A percentile compares a stretch with the other conserved stretches of the same genome.
Evolutionary conservation across 768 basidiomycete genomes (phyloP).

Genomic region (Tylopilus plumbeoviolaceoides): DNA sequence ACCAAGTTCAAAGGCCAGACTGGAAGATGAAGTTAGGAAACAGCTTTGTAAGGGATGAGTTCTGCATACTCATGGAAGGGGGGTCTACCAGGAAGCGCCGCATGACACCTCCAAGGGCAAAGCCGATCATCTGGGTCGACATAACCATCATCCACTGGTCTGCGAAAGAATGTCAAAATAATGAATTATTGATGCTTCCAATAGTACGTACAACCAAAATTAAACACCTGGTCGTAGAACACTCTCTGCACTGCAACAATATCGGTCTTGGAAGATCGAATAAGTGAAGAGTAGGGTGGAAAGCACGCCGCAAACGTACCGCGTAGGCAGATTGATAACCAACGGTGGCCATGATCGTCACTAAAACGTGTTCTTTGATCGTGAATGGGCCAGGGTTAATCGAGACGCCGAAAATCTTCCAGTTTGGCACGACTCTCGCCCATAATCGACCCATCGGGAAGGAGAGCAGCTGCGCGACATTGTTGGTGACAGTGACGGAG

Average conservation of each 20-base stretch:
- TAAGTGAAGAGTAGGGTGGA: neutral
- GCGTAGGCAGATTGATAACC: conserved; percentile 28
- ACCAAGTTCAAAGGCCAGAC: conserved; percentile 75
- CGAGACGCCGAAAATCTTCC: conserved; percentile 51
- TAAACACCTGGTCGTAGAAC: conserved; percentile 57
- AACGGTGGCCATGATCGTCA: conserved; percentile 64
- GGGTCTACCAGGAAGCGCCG: conserved; percentile 63
- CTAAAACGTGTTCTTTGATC: conserved; percentile 71
- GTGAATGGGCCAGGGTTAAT: conserved; percentile 77
- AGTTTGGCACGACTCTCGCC: conserved; percentile 50
- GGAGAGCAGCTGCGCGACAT: conserved; percentile 70
- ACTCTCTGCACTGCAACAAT: conserved; percentile 71
- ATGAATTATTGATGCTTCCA: neutral
- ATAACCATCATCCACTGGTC: conserved; percentile 61
- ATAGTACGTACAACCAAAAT: conserved; percentile 40
- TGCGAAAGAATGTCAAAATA: conserved; percentile 12
- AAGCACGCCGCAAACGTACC: conserved; percentile 6
- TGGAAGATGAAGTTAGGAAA: conserved; percentile 31
- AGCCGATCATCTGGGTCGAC: conserved; percentile 71
- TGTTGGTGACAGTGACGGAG: conserved; percentile 36
- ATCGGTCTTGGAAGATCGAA: conserved; percentile 43
- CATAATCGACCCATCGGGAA: conserved; percentile 67
- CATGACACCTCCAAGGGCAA: conserved; percentile 54
- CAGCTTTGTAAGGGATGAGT: neutral
- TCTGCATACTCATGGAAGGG: conserved; percentile 55